Percentiles rank a stretch among this genome's conserved stretches.
These are phyloP conservation scores for Scedosporium apiospermum DNA, from an alignment of 2,329 filamentous ascomycete genomes.

Conservation along the genomic window DNA sequence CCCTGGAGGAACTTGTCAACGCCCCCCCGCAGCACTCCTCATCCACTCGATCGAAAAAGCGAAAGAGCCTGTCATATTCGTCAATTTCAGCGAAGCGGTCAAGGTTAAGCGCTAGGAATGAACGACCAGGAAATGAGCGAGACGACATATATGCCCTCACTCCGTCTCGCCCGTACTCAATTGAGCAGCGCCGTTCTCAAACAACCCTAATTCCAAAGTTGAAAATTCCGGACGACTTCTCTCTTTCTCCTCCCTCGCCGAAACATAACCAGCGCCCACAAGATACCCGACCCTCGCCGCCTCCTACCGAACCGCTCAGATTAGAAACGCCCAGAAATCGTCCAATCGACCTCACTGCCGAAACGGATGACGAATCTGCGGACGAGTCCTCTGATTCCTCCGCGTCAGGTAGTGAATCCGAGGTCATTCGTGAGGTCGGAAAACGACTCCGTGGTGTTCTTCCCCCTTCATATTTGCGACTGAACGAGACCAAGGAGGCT, in stretches of 20 bases:
- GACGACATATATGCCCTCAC: neutral
- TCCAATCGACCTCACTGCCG: constrained; percentile 8
- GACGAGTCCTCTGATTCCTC: neutral
- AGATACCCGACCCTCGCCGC: neutral
- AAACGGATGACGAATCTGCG: constrained; percentile 18
- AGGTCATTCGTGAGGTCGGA: constrained; percentile 22
- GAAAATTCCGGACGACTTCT: neutral
- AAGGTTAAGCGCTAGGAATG: neutral
- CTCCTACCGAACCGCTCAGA: neutral
- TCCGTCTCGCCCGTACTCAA: neutral
- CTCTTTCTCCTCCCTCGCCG: neutral
- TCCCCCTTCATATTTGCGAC: constrained; percentile 57
- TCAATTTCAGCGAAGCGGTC: neutral
- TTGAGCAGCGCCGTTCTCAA: neutral
- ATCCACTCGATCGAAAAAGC: constrained; percentile 8
- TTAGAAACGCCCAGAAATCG: neutral
- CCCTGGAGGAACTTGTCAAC: constrained; percentile 23
- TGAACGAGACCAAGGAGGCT: constrained; percentile 37
- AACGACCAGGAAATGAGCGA: neutral
- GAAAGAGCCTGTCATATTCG: neutral
- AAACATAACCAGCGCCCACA: neutral
- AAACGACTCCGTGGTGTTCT: constrained; percentile 50
- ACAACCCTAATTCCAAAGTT: neutral
- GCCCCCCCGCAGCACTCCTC: constrained; percentile 9
- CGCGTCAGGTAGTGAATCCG: constrained; percentile 22